Evolutionary conservation across 2,329 filamentous ascomycete species (phyloP), one percentile per base, ranked within the genome.

Genomic region (Sphaerulina populicola): DNA sequence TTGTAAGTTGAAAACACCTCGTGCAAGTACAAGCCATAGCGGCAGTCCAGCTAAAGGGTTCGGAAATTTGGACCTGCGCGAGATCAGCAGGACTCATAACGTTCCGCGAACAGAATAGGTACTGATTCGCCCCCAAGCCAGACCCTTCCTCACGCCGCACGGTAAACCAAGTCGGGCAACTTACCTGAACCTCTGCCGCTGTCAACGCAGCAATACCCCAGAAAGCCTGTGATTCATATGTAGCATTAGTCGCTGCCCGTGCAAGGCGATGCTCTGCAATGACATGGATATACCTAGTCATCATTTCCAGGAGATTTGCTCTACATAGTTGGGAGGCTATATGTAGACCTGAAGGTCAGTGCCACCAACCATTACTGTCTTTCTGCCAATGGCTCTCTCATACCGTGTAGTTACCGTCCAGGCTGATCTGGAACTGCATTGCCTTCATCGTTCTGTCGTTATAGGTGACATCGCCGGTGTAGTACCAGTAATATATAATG

Each of bases 401-500:
- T 35, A 35, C 31, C 31, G 79, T 79, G 68, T 77, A 85, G 59
- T 83, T 76, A 7, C 65, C 62, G 53, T 74, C 72, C 10, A 75
- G 68, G 14, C 81, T 81, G 21, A 75, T 73, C 64, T 85, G 82
- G 62, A 77, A 77, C 11, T 81, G 63, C 62, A 86, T 69, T 3
- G 76, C 80, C 56, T 80, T 62, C 50, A 72, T 78, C 14, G 81
- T 71, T 11, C 78, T 72, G 5, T 74, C 65, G 66, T 86, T 85
- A 69, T 82, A 86, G 43, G 75, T 76, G 6, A 68, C 60, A 65
- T 87, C 83, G 55, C 81, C 81, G 0, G 83, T 86, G 49, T 79
- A 74, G 55, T 82, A 77, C 79, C 81, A 84, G 67, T 87, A 87
- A 66, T 86, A 81, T 41, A 87, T 73, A 58, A 85, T 71, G 0